Percentiles rank a stretch among this genome's conserved stretches.
Conservation (phyloP, 495 filamentous ascomycete genomes). For the Durotheca rogersii region DNA sequence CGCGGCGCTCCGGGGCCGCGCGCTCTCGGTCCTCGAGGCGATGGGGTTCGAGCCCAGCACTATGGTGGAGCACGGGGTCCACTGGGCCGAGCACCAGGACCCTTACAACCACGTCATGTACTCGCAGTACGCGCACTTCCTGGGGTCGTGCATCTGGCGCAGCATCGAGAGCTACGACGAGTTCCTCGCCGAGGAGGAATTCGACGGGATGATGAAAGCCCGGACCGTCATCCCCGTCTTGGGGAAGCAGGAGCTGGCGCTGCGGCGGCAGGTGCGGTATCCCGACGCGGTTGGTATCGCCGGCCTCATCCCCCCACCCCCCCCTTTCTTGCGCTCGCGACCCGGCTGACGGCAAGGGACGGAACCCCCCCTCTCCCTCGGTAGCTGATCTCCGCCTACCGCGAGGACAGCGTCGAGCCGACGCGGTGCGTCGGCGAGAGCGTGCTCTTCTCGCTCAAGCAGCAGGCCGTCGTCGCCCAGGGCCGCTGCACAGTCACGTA, state of each 20-base stretch:
- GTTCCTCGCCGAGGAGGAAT: conserved; percentile 33
- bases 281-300: conserved; percentile 40
- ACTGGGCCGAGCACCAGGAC: conserved; percentile 41
- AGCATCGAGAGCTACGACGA: conserved; percentile 40
- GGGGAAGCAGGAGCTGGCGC: conserved; percentile 26
- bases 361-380: too few species aligned
- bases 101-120: conserved; percentile 38
- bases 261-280: conserved; percentile 36
- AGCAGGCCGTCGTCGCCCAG: conserved; percentile 38
- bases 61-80: conserved; percentile 37
- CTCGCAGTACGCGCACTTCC: conserved; percentile 34
- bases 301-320: too few species aligned
- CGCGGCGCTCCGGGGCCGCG: conserved; percentile 28
- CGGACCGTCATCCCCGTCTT: conserved; percentile 29
- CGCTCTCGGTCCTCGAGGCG: conserved; percentile 33
- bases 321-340: too few species aligned
- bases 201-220: conserved; percentile 34
- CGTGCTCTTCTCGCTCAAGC: conserved; percentile 36
- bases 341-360: too few species aligned
- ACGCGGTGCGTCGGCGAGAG: conserved; percentile 31
- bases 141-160: conserved; percentile 33
- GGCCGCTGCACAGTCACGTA: conserved; percentile 12
- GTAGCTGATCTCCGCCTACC: conserved; percentile 36
- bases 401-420: conserved; percentile 32
- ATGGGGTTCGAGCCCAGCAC: conserved; percentile 40